Evolutionary conservation across 129 eudicot species (phyloP), one percentile per base, ranked within the genome.

Genomic region (Glebionis coronaria): DNA sequence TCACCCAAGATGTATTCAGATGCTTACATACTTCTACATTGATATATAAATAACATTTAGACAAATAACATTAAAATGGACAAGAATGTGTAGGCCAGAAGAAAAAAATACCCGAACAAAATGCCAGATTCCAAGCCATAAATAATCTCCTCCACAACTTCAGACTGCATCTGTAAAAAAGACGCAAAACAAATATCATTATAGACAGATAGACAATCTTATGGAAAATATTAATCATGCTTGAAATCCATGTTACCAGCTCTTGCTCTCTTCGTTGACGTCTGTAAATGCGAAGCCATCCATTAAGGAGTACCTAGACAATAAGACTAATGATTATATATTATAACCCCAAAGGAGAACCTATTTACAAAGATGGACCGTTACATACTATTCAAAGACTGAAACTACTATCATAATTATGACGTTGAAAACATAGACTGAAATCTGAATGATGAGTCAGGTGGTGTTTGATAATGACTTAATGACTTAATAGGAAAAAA

Each of bases 61-160:
- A 15, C 23, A 3, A n/a, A 13, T 31, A 8, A 23, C 47, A 27
- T 1, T 11, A 21, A 16, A 29, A 12, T 49, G 15, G 54, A 47
- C 2, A 15, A 69, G 42, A 14, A 40, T 21, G 21, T n/a, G 13
- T 21, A 23, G 64, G 25, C 18, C 4, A 69, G 71, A 45, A 73
- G 15, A 62, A 31, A 47, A 25, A 67, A 56, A 44, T 87, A 94
- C 99, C 99, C 99, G 58, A 94, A 94, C 72, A 94, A 78, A 78
- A 94, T 84, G 79, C 99, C 99, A 42, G 99, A 89, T 75, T 94
- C 97, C 87, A 94, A 72, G 76, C 99, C 99, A 61, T 84, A 89
- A 18, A 94, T 94, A 70, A 94, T 87, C 79, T 94, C 99, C 51
- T 94, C 99, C 40, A 94, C 93, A 72, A 94, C 99, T 81, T 94